Conservation (phyloP, 2,329 filamentous ascomycete species). For the Aspergillus terreus region DNA sequence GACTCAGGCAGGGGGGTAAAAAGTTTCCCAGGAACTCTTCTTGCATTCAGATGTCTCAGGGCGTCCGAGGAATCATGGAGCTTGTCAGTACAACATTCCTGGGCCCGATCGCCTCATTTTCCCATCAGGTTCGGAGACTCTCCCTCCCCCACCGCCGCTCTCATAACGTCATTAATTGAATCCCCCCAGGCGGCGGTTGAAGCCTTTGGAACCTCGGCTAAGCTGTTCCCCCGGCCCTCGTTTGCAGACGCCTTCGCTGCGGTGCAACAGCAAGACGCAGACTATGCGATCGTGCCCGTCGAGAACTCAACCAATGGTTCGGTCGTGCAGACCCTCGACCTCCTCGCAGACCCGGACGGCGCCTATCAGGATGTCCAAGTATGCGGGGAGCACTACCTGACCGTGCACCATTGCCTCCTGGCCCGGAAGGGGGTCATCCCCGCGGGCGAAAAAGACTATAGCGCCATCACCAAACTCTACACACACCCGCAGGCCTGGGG, state of each 20-base stretch:
- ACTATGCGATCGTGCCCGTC: conserved; percentile 82
- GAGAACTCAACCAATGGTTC: conserved; percentile 95
- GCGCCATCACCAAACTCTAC: conserved; percentile 71
- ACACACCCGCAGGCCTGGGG: conserved; percentile 95
- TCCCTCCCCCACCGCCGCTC: conserved; percentile 10
- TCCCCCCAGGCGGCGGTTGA: conserved; percentile 51
- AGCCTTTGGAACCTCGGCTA: conserved; percentile 40
- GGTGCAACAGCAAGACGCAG: conserved; percentile 63
- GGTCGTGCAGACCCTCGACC: conserved; percentile 84
- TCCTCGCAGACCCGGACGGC: conserved; percentile 70
- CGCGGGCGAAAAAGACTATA: conserved; percentile 37
- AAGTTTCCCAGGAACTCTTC: neutral
- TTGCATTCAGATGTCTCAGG: neutral
- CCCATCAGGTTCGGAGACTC: conserved; percentile 57
- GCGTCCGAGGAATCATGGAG: conserved; percentile 13
- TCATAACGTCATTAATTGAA: conserved; percentile 16
- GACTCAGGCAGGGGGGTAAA: neutral
- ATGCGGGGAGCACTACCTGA: conserved; percentile 78
- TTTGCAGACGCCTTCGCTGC: conserved; percentile 69
- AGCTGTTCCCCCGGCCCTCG: conserved; percentile 32
- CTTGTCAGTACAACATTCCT: conserved; percentile 51
- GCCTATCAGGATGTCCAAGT: conserved; percentile 68
- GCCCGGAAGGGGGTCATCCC: conserved; percentile 37
- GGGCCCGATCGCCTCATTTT: conserved; percentile 64
- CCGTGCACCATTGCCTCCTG: conserved; percentile 84